Evolutionary conservation across 2,329 filamentous ascomycete genomes (phyloP).

Genomic region (Colletotrichum chrysophilum): DNA sequence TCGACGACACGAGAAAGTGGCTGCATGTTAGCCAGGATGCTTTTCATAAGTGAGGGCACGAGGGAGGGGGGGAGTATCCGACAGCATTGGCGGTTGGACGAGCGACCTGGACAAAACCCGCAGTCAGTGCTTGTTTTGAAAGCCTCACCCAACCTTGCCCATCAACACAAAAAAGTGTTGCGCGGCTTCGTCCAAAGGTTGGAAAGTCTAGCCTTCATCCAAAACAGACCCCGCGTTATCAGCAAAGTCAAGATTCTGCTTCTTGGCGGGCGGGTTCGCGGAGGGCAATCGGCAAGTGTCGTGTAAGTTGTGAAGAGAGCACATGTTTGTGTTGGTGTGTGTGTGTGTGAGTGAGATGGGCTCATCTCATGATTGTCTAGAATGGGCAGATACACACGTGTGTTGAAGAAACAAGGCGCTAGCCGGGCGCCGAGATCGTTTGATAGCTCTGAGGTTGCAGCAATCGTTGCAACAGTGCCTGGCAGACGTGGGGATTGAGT

Average conservation of each 20-base stretch:
- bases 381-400: background rate
- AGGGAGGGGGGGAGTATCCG: background rate
- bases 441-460: background rate
- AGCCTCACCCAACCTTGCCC: background rate
- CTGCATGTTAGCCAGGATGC: background rate
- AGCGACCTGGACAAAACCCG: background rate
- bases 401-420: background rate
- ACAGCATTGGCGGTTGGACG: background rate
- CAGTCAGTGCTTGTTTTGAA: background rate
- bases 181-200: constrained; percentile 5
- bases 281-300: background rate
- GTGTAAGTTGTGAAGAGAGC: background rate
- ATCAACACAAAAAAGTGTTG: background rate
- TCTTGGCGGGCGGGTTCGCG: background rate
- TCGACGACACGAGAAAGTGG: background rate
- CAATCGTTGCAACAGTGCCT: background rate
- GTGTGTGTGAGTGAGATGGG: background rate
- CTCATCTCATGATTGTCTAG: background rate
- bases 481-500: background rate
- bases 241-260: constrained; percentile 3
- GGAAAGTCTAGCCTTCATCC: constrained; percentile 4
- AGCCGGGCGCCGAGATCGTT: constrained; percentile 8
- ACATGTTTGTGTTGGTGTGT: background rate
- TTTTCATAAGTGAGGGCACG: background rate
- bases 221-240: constrained; percentile 19